These are phyloP conservation scores for Pseudopyricularia javanii DNA, from an alignment of 2,329 filamentous ascomycete genomes.

Conservation along the genomic window DNA sequence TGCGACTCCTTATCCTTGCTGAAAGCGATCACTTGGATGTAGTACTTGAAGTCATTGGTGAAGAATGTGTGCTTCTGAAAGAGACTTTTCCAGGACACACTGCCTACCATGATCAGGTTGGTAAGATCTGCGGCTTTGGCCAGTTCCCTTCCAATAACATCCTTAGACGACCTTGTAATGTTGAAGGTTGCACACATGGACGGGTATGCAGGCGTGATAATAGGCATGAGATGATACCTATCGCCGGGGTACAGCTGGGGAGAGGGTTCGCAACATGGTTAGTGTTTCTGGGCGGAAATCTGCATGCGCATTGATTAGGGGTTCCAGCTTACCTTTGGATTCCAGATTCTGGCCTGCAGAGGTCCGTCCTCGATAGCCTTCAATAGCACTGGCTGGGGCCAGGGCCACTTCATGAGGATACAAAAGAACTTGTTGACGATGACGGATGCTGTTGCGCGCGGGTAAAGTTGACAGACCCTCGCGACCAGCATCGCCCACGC, in stretches of 20 bases:
- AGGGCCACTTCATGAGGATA: constrained; percentile 82
- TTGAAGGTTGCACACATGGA: constrained; percentile 98
- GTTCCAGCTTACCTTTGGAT: constrained; percentile 57
- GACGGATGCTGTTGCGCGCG: constrained; percentile 76
- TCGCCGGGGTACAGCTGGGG: constrained; percentile 64
- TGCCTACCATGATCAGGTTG: constrained; percentile 66
- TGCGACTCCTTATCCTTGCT: constrained; percentile 76
- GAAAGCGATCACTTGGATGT: constrained; percentile 75
- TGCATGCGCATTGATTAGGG: not conserved
- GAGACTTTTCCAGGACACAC: constrained; percentile 71
- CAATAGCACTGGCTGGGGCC: constrained; percentile 85
- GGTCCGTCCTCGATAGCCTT: constrained; percentile 78
- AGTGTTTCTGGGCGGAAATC: constrained; percentile 11
- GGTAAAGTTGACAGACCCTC: constrained; percentile 90
- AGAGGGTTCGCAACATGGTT: not conserved
- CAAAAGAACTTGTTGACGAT: constrained; percentile 91
- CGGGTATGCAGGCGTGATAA: constrained; percentile 94
- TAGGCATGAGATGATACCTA: constrained; percentile 84
- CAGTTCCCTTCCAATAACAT: constrained; percentile 73
- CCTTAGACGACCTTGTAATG: constrained; percentile 74
- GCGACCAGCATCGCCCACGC: constrained; percentile 98
- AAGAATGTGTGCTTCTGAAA: constrained; percentile 92
- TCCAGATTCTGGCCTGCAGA: constrained; percentile 81
- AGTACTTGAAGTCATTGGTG: constrained; percentile 87
- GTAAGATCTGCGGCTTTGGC: constrained; percentile 66